Conservation (phyloP, 2,329 filamentous ascomycete species). For the Trichophyton schoenleinii region DNA sequence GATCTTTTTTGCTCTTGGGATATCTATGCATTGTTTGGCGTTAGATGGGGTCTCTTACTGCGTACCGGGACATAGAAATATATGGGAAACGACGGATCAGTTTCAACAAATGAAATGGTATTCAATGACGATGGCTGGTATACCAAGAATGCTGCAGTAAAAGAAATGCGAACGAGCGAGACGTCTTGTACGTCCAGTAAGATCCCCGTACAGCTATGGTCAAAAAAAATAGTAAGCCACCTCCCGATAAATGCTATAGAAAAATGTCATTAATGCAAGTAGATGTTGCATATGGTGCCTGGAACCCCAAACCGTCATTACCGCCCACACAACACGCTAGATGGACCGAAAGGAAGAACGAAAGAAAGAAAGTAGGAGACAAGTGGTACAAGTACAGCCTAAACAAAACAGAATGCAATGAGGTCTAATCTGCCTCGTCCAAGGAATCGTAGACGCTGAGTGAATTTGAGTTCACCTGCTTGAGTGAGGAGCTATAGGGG, state of each 20-base stretch:
- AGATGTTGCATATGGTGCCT: not conserved
- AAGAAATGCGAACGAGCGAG: not conserved
- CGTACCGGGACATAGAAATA: not conserved
- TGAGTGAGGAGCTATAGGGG: slow-evolving; percentile 7
- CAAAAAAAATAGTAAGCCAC: not conserved
- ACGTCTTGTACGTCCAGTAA: not conserved
- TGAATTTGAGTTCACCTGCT: slow-evolving; percentile 6
- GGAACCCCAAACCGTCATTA: slow-evolving; percentile 1
- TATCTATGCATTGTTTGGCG: slow-evolving; percentile 8
- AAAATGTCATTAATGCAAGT: not conserved
- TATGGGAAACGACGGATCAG: not conserved
- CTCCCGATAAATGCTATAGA: not conserved
- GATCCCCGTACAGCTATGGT: not conserved
- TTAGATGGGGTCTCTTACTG: not conserved
- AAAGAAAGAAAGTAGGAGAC: not conserved
- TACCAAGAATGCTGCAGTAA: not conserved
- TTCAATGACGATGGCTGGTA: not conserved
- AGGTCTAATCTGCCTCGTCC: not conserved
- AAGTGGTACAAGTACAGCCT: not conserved
- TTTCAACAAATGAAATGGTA: not conserved
- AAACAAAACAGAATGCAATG: not conserved
- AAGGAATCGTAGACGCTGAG: not conserved
- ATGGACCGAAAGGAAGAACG: not conserved
- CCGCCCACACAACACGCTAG: not conserved
- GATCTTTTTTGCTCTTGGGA: not conserved